Percentiles rank a stretch among this genome's conserved stretches.
These are phyloP conservation scores for Betula pendula DNA, from an alignment of 306 rosid genomes.

Conservation along the genomic window DNA sequence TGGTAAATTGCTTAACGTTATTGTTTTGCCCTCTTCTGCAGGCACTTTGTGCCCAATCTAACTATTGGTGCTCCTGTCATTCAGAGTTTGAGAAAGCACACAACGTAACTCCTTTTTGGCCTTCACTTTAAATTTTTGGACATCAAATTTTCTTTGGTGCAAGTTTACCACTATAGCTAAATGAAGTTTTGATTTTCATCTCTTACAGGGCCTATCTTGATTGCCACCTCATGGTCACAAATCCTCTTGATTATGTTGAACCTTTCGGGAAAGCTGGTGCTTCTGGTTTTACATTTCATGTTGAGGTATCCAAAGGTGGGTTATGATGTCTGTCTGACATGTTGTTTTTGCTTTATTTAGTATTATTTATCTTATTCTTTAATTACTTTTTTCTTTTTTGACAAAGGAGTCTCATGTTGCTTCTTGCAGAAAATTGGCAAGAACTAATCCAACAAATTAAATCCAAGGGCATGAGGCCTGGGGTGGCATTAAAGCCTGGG, in stretches of 20 bases:
- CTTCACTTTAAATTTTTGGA: conserved; percentile 6
- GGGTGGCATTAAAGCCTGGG: conserved; percentile 82
- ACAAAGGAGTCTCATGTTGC: conserved; percentile 2
- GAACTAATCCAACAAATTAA: conserved; percentile 65
- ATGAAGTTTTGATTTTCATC: conserved; percentile 11
- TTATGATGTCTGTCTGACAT: conserved; percentile 13
- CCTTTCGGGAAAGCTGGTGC: conserved; percentile 90
- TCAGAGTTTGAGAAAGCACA: conserved; percentile 92
- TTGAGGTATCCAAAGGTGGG: conserved; percentile 80
- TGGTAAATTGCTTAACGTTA: background rate
- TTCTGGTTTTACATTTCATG: conserved; percentile 93
- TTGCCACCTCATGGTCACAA: conserved; percentile 96
- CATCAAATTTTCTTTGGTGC: conserved; percentile 3
- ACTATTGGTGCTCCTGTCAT: conserved; percentile 93
- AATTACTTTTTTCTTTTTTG: conserved; percentile 23
- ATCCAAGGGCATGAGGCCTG: conserved; percentile 75
- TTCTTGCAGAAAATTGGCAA: conserved; percentile 78
- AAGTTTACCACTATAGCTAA: conserved; percentile 15
- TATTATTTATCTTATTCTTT: conserved; percentile 1
- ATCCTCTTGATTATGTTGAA: conserved; percentile 88
- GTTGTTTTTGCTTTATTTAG: conserved; percentile 1
- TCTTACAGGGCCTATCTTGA: conserved; percentile 83
- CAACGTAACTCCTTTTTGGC: conserved; percentile 53
- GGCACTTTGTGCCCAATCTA: conserved; percentile 95
- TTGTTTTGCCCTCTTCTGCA: conserved; percentile 23